phyloP scores from a whole-genome alignment of 352 stramenopile genomes.

The Globisporangium heterothallicum region DNA sequence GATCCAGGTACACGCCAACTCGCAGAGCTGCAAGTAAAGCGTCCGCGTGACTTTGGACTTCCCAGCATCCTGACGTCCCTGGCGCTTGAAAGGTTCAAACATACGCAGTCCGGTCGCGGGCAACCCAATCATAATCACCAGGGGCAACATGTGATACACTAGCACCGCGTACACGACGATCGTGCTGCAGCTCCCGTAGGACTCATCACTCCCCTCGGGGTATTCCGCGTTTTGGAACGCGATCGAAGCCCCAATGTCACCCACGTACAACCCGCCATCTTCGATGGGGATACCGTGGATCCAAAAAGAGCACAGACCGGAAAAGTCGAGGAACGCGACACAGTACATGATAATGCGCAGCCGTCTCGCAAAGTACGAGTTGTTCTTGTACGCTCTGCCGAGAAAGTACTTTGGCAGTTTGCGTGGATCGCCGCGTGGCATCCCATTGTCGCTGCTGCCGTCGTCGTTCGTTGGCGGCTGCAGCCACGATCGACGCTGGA shows the following conservation, averaged over 20 bases:
- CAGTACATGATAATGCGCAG: conserved; percentile 44
- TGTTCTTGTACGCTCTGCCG: conserved; percentile 42
- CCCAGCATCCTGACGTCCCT: conserved; percentile 13
- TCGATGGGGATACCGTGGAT: conserved; percentile 17
- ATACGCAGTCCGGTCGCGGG: conserved; percentile 49
- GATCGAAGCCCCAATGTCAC: conserved; percentile 29
- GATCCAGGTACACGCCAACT: conserved; percentile 55
- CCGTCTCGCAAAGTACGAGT: conserved; percentile 79
- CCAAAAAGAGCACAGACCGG: conserved; percentile 51
- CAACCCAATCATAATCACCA: conserved; percentile 59
- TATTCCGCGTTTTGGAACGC: conserved; percentile 36
- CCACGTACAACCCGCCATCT: conserved; percentile 46
- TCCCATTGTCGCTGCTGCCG: no score
- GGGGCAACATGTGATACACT: conserved; percentile 58
- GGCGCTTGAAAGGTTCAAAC: conserved; percentile 70
- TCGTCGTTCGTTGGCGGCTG: no score
- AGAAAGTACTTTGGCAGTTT: conserved; percentile 40
- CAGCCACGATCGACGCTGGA: no score
- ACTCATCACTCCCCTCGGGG: conserved; percentile 13
- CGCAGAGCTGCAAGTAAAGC: conserved; percentile 72
- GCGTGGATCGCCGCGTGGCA: not conserved
- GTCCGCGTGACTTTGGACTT: conserved; percentile 58
- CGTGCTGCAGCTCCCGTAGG: conserved; percentile 51
- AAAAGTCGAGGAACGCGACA: conserved; percentile 31
- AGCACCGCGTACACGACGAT: conserved; percentile 60